Evolutionary conservation across 768 basidiomycete genomes (phyloP).

Genomic region (Gyrodon lividus): DNA sequence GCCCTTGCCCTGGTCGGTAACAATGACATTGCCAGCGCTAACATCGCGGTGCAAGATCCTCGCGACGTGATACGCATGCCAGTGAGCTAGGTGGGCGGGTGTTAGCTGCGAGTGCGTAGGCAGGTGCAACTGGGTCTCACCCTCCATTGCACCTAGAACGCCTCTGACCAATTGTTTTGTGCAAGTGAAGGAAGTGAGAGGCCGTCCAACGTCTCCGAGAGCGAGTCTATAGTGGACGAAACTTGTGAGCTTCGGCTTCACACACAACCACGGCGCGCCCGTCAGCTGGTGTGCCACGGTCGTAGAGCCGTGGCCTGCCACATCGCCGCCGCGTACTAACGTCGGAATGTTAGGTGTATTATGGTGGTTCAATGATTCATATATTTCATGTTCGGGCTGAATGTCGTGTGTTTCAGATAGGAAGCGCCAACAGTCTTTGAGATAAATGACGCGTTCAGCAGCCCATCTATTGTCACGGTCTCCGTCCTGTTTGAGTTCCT

Average conservation of each 20-base stretch:
- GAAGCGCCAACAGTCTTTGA: not conserved
- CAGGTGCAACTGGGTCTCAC: not conserved
- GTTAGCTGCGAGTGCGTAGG: not conserved
- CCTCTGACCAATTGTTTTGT: not conserved
- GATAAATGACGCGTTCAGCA: not conserved
- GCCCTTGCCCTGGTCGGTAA: slow-evolving; percentile 7
- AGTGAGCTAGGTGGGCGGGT: slow-evolving; percentile 11
- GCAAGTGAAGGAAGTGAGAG: not conserved
- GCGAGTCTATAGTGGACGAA: not conserved
- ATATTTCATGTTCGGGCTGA: not conserved
- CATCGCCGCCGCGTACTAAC: not conserved
- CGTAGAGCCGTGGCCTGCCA: not conserved
- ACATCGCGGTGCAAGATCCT: slow-evolving; percentile 25
- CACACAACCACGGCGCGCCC: not conserved
- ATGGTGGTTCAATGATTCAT: not conserved
- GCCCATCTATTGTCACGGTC: not conserved
- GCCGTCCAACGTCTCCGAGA: not conserved
- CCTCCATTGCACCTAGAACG: not conserved
- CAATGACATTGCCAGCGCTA: slow-evolving; percentile 23
- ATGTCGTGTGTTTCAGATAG: not conserved
- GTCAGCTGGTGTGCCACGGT: slow-evolving; percentile 8
- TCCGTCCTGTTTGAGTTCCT: not conserved
- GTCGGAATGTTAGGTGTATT: not conserved
- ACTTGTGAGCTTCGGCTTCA: not conserved
- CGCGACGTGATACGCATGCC: slow-evolving; percentile 14